Evolutionary conservation across 2,329 filamentous ascomycete genomes (phyloP).

Genomic region (Aspergillus bombycis): DNA sequence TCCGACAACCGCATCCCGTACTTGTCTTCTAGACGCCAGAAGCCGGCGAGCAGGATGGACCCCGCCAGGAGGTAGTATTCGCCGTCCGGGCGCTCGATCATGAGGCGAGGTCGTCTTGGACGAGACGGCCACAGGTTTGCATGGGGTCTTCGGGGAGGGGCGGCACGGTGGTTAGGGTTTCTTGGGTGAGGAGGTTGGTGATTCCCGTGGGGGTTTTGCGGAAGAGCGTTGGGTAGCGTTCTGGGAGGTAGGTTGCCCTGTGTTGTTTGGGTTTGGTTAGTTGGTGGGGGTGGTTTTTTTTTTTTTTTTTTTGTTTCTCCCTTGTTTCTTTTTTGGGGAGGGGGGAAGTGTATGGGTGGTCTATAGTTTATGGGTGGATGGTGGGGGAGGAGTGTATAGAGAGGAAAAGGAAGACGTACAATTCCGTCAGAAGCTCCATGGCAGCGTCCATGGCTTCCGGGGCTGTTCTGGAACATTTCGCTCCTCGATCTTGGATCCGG

Average conservation of each 20-base stretch:
- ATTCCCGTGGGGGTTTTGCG: constrained; percentile 65
- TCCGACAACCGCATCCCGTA: constrained; percentile 76
- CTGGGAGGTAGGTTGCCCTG: constrained; percentile 66
- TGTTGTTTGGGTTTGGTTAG: constrained; percentile 7
- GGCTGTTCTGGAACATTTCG: constrained; percentile 69
- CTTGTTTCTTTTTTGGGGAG: background rate
- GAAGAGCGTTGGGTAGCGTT: constrained; percentile 75
- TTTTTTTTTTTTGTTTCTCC: too few relatives aligned
- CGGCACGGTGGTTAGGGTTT: constrained; percentile 69
- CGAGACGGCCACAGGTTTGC: constrained; percentile 69
- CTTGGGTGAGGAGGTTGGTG: constrained; percentile 71
- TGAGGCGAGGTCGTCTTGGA: constrained; percentile 85
- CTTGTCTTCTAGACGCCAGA: constrained; percentile 83
- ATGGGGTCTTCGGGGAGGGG: constrained; percentile 78
- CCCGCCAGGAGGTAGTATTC: constrained; percentile 82
- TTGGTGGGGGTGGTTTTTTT: background rate
- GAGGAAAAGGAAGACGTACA: constrained; percentile 43
- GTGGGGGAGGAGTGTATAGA: background rate
- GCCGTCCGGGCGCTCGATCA: constrained; percentile 76
- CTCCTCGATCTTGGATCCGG: constrained; percentile 68
- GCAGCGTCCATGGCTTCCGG: constrained; percentile 73
- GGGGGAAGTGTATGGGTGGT: background rate
- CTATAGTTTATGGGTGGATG: background rate
- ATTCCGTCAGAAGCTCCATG: constrained; percentile 74
- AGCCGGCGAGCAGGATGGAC: constrained; percentile 74